These are phyloP conservation scores for Cladorrhinum sp. DNA, from an alignment of 2,329 filamentous ascomycete species.

Conservation along the genomic window DNA sequence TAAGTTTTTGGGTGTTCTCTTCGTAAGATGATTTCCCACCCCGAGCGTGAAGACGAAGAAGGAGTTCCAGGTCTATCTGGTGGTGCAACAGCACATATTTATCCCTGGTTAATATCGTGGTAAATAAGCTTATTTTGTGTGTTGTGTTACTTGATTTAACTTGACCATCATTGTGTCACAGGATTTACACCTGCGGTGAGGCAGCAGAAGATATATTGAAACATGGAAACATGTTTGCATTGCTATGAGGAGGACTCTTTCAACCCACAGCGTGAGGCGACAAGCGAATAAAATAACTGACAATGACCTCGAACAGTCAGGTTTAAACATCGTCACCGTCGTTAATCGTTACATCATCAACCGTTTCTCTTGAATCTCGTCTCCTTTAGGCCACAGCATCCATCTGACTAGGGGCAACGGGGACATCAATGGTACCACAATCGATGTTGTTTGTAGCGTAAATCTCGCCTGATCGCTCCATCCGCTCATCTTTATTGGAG, in stretches of 20 bases:
- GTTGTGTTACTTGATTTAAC: background rate
- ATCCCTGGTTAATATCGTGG: background rate
- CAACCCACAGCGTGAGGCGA: background rate
- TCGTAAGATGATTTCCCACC: no score
- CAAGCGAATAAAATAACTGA: background rate
- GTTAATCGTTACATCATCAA: background rate
- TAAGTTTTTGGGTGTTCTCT: no score
- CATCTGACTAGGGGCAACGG: background rate
- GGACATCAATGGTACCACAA: slow-evolving; percentile 20
- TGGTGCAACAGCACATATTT: no score
- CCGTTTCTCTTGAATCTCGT: background rate
- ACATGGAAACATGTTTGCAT: no score
- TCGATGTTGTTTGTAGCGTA: slow-evolving; percentile 32
- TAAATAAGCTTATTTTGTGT: background rate
- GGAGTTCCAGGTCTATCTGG: no score
- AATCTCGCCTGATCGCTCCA: slow-evolving; percentile 27
- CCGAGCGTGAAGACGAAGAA: no score
- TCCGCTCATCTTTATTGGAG: slow-evolving; percentile 34
- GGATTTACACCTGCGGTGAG: no score
- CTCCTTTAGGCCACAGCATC: background rate
- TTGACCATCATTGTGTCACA: no score
- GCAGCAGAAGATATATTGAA: no score
- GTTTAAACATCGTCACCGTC: background rate
- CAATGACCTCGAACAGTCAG: background rate
- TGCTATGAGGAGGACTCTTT: no score